Conservation (phyloP, 148 eudicot species). For the Cornus kousa region DNA sequence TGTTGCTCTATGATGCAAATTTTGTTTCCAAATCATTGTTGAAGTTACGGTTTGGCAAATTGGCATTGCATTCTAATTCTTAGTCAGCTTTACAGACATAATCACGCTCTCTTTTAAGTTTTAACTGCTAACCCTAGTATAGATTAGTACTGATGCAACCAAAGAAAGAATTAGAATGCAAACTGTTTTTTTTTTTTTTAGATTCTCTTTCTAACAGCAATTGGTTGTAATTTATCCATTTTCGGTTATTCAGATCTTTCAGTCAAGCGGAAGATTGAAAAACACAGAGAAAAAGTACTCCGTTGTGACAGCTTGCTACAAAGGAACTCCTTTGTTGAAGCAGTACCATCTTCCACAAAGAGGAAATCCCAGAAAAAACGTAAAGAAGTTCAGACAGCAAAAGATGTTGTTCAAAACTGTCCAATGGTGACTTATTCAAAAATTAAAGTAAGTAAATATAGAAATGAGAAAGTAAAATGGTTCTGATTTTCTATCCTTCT, state of each 20-base stretch:
- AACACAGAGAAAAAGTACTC: conserved; percentile 69
- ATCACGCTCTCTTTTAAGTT: neutral
- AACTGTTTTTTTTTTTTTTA: no score
- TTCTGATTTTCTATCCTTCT: neutral
- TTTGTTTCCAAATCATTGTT: neutral
- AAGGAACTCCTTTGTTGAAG: conserved; percentile 69
- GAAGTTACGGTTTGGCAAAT: neutral
- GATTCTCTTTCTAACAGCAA: neutral
- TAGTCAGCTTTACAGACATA: neutral
- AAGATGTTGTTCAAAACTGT: conserved; percentile 25
- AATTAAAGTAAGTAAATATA: neutral
- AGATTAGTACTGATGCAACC: neutral
- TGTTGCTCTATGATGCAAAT: neutral
- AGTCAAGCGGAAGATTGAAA: conserved; percentile 86
- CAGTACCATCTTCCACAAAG: conserved; percentile 55
- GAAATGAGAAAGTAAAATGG: neutral
- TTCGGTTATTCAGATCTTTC: conserved; percentile 51
- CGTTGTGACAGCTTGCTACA: conserved; percentile 64
- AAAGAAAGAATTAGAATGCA: neutral
- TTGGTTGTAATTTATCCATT: neutral
- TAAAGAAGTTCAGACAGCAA: conserved; percentile 24
- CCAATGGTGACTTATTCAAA: conserved; percentile 27
- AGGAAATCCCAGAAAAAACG: conserved; percentile 51
- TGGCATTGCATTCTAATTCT: neutral
- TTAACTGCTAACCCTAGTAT: neutral